Conservation (phyloP, 1,284 basidiomycete genomes). For the Tetrapyrgos nigripes region DNA sequence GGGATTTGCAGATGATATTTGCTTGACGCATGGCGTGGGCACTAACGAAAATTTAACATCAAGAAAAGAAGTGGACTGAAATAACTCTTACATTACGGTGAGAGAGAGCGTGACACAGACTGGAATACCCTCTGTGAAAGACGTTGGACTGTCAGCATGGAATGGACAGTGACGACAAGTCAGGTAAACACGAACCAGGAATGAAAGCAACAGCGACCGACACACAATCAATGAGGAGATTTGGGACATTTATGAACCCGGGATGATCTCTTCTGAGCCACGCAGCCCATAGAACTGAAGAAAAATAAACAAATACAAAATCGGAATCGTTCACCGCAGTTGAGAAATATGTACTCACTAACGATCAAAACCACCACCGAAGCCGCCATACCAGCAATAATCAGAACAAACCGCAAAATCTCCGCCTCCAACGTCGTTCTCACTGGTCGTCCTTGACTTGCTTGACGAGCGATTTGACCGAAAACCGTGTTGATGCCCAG, state of each 20-base stretch:
- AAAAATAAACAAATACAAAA: too few relatives aligned
- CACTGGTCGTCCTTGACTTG: slow-evolving; percentile 46
- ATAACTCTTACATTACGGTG: slow-evolving; percentile 34
- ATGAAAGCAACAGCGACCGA: too few relatives aligned
- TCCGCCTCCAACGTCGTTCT: slow-evolving; percentile 52
- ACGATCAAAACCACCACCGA: slow-evolving; percentile 54
- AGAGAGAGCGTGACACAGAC: slow-evolving; percentile 53
- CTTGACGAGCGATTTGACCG: slow-evolving; percentile 64
- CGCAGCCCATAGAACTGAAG: too few relatives aligned
- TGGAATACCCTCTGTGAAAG: slow-evolving; percentile 50
- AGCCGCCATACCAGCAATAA: slow-evolving; percentile 47
- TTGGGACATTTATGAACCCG: too few relatives aligned
- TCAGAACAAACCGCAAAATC: slow-evolving; percentile 48
- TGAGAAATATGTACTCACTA: too few relatives aligned
- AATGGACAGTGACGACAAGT: too few relatives aligned
- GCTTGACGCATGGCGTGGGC: slow-evolving; percentile 59
- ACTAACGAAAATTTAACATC: slow-evolving; percentile 26
- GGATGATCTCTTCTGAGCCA: too few relatives aligned
- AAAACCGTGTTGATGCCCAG: slow-evolving; percentile 63
- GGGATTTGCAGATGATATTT: slow-evolving; percentile 64
- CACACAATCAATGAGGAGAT: too few relatives aligned
- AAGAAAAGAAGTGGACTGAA: neutral
- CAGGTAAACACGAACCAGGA: too few relatives aligned
- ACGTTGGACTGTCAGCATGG: too few relatives aligned
- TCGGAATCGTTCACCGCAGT: too few relatives aligned